Base-by-base conservation (phyloP, 768 basidiomycete species). In the Podaxis mareebaensis region DNA sequence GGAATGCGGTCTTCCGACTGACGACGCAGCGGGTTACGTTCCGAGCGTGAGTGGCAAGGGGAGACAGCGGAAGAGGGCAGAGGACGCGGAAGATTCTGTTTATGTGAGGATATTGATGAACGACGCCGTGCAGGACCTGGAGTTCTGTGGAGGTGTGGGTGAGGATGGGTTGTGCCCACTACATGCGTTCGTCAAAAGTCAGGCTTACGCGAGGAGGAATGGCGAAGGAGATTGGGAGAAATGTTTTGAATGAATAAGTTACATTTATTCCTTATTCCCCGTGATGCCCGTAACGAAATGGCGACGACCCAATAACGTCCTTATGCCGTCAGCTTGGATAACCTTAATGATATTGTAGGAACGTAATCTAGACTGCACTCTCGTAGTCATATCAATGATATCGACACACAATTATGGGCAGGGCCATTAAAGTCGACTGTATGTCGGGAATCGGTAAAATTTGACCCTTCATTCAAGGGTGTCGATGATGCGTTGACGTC, bases 21-120 rank as follows among this genome's bases (percentile, higher is more conserved):
- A 36, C 20, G 30, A 30, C 17, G 60, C 39, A 48, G 54, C 20
- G 48, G 26, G 44, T 24, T 30, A 30, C 22, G 30, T 33, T 5
- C 17, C 13, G 20, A 17, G 42, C 4, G 30, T 30, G 26, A 46
- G 36, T 36, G 42, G 48, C 38, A 20, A 62, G 54, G 36, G 40
- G 61, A 7, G 73, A 73, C 48, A 79, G 54, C 39, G 10, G 22
- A 40, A 44, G 17, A 42, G 17, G 28, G 30, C 2, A 46, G 58
- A 15, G 6, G 28, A 26, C 10, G 8, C 26, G 33, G 28, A 36
- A 7, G 42, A 20, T 26, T 36, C 26, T 11, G 49, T 80, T 65
- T 88, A 81, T 68, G 84, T 95, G 28, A 78, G 93, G 66, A 79
- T 95, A 20, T 74, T 95, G 22, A 85, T 95, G 61, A 90, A 93